Evolutionary conservation across 371 early-diverging fungal species (phyloP).

Genomic region (Rhizopus delemar): DNA sequence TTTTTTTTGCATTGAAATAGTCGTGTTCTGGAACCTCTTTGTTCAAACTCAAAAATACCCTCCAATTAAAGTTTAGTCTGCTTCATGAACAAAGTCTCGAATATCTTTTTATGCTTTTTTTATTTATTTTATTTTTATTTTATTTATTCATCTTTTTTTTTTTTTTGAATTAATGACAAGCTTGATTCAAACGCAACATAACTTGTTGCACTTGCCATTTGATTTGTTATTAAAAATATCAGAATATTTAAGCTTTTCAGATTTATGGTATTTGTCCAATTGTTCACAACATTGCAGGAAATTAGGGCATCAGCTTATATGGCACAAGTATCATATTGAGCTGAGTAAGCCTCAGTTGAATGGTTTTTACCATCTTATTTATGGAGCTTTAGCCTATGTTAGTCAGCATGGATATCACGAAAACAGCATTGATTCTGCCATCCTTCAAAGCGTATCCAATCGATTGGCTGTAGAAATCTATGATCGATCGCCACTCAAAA

Average conservation of each 20-base stretch:
- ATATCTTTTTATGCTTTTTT: conserved; percentile 5
- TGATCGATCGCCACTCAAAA: conserved; percentile 38
- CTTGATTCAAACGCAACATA: neutral
- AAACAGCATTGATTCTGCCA: conserved; percentile 10
- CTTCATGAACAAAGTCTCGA: conserved; percentile 14
- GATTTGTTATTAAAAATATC: conserved; percentile 35
- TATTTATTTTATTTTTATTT: conserved; percentile 8
- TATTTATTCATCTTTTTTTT: conserved; percentile 7
- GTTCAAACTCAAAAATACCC: conserved; percentile 6
- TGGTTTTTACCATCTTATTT: conserved; percentile 30
- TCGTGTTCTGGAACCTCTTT: conserved; percentile 17
- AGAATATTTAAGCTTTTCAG: conserved; percentile 34
- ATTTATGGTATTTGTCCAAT: conserved; percentile 46
- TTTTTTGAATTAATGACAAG: conserved; percentile 16
- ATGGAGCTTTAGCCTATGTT: conserved; percentile 31
- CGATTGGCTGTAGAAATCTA: conserved; percentile 47
- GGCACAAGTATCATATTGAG: conserved; percentile 44
- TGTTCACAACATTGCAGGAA: conserved; percentile 32
- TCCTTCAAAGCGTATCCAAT: conserved; percentile 42
- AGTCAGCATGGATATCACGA: conserved; percentile 21
- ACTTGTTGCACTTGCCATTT: conserved; percentile 33
- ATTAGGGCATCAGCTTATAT: conserved; percentile 39
- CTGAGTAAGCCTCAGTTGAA: conserved; percentile 31
- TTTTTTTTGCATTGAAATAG: neutral
- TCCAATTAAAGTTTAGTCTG: conserved; percentile 25